These are phyloP conservation scores for Eutreptiella sp. DNA, from an alignment of 208 protist species.

Conservation along the genomic window DNA sequence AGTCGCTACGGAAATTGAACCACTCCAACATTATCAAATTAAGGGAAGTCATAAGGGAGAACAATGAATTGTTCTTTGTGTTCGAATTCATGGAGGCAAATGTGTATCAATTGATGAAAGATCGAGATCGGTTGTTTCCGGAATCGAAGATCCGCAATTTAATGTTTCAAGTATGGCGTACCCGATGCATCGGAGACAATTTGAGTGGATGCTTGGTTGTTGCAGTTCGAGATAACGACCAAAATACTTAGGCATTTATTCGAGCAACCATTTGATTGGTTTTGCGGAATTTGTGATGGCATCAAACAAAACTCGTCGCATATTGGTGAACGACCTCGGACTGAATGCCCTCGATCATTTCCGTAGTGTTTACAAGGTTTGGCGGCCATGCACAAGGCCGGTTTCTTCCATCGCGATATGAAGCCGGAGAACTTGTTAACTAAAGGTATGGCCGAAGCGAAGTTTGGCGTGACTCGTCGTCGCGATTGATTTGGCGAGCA, in stretches of 20 bases:
- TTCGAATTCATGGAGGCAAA: constrained; percentile 96
- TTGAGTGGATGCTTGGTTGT: background rate
- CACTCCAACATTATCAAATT: constrained; percentile 96
- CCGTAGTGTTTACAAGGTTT: constrained; percentile 69
- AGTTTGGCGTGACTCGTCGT: too few relatives aligned
- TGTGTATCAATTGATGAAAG: constrained; percentile 87
- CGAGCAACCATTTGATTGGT: background rate
- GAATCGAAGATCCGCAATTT: constrained; percentile 78
- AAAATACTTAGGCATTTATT: background rate
- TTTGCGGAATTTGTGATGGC: background rate
- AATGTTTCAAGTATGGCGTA: constrained; percentile 63
- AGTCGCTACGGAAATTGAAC: constrained; percentile 80
- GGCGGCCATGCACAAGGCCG: constrained; percentile 88
- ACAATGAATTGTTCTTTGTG: constrained; percentile 92
- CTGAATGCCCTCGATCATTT: too few relatives aligned
- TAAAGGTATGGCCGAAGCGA: too few relatives aligned
- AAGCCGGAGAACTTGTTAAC: constrained; percentile 98
- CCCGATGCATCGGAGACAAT: background rate
- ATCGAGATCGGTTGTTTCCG: constrained; percentile 73
- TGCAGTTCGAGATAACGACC: background rate
- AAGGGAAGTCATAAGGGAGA: constrained; percentile 90
- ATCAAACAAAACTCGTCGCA: constrained; percentile 41
- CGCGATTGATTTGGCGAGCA: too few relatives aligned
- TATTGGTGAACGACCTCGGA: too few relatives aligned
- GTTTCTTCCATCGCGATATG: constrained; percentile 93